Evolutionary conservation across 2,329 filamentous ascomycete species (phyloP).

Genomic region (Trichoderma aggressivum): DNA sequence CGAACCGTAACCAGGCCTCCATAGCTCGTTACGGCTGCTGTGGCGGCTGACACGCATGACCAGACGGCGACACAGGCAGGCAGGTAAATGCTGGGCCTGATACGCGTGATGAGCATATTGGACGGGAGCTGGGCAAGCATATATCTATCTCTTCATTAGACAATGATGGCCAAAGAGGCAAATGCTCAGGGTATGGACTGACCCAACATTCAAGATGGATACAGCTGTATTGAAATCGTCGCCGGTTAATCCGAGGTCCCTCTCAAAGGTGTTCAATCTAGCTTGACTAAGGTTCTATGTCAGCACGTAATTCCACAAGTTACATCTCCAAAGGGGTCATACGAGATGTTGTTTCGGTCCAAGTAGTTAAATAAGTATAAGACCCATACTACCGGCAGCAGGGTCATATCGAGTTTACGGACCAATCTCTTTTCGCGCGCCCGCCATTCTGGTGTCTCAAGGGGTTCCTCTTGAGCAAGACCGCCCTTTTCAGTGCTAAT

Average conservation of each 20-base stretch:
- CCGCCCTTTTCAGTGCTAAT: neutral
- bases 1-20: slow-evolving; percentile 47
- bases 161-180: neutral
- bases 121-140: slow-evolving; percentile 41
- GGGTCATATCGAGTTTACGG: slow-evolving; percentile 59
- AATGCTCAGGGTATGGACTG: neutral
- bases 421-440: slow-evolving; percentile 52
- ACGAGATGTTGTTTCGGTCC: slow-evolving; percentile 44
- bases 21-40: slow-evolving; percentile 47
- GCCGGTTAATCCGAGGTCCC: neutral
- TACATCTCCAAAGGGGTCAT: slow-evolving; percentile 23
- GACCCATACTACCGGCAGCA: slow-evolving; percentile 47
- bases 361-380: slow-evolving; percentile 46
- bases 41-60: slow-evolving; percentile 44
- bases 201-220: slow-evolving; percentile 40
- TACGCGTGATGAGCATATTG: slow-evolving; percentile 44
- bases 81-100: slow-evolving; percentile 42
- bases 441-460: slow-evolving; percentile 5
- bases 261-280: neutral
- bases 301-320: neutral
- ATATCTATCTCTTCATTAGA: slow-evolving; percentile 22
- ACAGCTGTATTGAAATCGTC: slow-evolving; percentile 26
- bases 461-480: neutral
- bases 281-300: neutral
- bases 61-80: slow-evolving; percentile 24